Conservation (phyloP, 768 basidiomycete species). For the Galerina marginata region DNA sequence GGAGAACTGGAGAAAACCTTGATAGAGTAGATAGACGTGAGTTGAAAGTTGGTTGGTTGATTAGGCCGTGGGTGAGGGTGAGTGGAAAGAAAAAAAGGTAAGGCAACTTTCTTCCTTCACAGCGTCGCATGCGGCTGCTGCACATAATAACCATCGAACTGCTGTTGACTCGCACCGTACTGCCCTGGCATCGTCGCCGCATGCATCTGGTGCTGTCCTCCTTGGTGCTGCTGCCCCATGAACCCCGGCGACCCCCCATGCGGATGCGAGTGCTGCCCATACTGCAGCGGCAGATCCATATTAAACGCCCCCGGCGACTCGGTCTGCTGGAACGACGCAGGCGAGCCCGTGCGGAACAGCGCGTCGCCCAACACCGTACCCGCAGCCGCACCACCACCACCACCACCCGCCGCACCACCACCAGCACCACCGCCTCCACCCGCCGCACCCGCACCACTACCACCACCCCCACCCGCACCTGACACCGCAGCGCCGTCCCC, state of each 20-base stretch:
- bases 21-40: background rate
- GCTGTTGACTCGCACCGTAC: constrained; percentile 16
- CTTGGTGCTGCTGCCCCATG: constrained; percentile 14
- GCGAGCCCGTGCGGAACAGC: constrained; percentile 48
- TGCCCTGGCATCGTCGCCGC: constrained; percentile 28
- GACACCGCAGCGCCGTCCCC: constrained; percentile 3
- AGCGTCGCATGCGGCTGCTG: constrained; percentile 32
- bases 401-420: background rate
- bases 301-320: constrained; percentile 45
- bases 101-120: constrained; percentile 9
- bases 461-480: too few species aligned
- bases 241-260: constrained; percentile 6
- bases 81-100: background rate
- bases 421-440: constrained; percentile 26
- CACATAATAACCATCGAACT: constrained; percentile 29
- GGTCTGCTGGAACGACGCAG: constrained; percentile 43
- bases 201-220: constrained; percentile 11
- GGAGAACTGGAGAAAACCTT: too few species aligned
- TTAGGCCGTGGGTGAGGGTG: background rate
- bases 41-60: background rate
- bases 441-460: constrained; percentile 10
- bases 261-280: background rate
- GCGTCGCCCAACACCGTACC: constrained; percentile 32
- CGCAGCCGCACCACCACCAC: constrained; percentile 9
- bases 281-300: constrained; percentile 41